Conservation (phyloP, 495 filamentous ascomycete genomes). For the Xylaria flabelliformis region DNA sequence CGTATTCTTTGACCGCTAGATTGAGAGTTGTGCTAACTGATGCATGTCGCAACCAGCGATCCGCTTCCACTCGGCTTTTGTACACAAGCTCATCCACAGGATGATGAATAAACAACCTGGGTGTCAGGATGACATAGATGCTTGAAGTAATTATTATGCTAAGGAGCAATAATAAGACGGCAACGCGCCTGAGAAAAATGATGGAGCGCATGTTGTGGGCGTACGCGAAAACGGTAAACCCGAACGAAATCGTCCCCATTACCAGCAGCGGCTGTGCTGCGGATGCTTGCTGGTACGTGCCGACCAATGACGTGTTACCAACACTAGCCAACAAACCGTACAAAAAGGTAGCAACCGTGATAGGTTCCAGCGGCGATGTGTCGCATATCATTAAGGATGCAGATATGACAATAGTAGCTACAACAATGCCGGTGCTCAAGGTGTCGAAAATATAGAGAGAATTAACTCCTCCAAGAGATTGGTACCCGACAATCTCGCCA, state of each 20-base stretch:
- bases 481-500: constrained; percentile 33
- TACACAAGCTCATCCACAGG: constrained; percentile 53
- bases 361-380: constrained; percentile 45
- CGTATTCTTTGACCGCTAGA: constrained; percentile 64
- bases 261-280: constrained; percentile 35
- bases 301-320: constrained; percentile 37
- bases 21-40: constrained; percentile 57
- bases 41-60: constrained; percentile 52
- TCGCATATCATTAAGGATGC: constrained; percentile 48
- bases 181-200: constrained; percentile 47
- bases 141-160: constrained; percentile 40
- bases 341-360: constrained; percentile 46
- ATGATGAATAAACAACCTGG: constrained; percentile 31
- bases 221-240: constrained; percentile 49
- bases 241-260: constrained; percentile 43
- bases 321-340: constrained; percentile 41
- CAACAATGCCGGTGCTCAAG: constrained; percentile 46
- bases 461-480: constrained; percentile 35
- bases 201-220: constrained; percentile 48
- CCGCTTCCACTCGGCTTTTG: constrained; percentile 54
- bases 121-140: constrained; percentile 39
- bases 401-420: constrained; percentile 48
- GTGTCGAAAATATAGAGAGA: constrained; percentile 51
- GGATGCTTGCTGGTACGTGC: constrained; percentile 49
- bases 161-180: constrained; percentile 44